Evolutionary conservation across 305 asterid species (phyloP), one percentile per base, ranked within the genome.

Genomic region (Fraxinus angustifolia): DNA sequence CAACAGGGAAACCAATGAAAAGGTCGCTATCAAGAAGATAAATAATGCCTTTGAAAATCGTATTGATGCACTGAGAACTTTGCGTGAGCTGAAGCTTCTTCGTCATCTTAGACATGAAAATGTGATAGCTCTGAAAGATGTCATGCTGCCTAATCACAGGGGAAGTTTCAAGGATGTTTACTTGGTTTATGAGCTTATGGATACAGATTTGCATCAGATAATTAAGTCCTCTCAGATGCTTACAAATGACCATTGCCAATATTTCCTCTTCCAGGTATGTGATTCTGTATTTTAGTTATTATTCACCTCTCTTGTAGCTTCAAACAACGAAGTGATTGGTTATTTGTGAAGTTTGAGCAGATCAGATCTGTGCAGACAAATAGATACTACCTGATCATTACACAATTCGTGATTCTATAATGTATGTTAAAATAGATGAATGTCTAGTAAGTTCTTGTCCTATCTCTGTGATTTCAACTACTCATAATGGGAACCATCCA

Each of bases 131-230:
- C 21, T 85, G 78, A 85, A 82, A 65, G 88, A 85, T 85, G 88
- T 79, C 42, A 82, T 85, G 88, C 38, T 85, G 85, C 88, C 88
- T 53, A 79, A 79, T 68, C 84, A 82, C 26, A 79, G 85, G 83
- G 80, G 75, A 82, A 85, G 84, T 72, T 85, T 85, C 80, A 82
- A 82, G 74, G 88, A 85, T 71, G 88, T 85, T 21, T 85, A 85
- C 73, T 48, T 85, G 82, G 88, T 85, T 56, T 85, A 85, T 76
- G 88, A 85, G 78, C 86, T 85, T 50, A 85, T 85, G 88, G 88
- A 82, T 74, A 85, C 86, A 28, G 88, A 85, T 79, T 79, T 85
- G 82, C 88, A 85, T 71, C 86, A 85, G 78, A 85, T 85, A 19
- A 80, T 85, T 74, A 85, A 85, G 77, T 79, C 88, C 68, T 76